Base-by-base conservation (phyloP, 768 basidiomycete species). In the Coprinopsis strossmayeri region DNA sequence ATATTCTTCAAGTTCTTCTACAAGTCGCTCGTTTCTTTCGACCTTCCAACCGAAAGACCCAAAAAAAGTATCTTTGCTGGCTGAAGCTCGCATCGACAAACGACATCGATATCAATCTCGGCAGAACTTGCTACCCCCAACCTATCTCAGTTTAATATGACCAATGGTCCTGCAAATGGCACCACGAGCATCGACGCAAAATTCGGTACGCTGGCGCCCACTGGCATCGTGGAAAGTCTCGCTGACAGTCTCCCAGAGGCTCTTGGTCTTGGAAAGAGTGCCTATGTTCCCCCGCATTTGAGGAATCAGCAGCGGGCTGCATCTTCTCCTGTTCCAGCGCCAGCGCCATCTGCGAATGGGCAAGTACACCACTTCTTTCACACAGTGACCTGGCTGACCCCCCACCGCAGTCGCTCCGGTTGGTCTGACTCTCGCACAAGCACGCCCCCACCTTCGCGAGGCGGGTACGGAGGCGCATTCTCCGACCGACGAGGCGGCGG, bases 91-190 rank as follows among this genome's bases (percentile, higher is more conserved):
- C 43, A 45, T 45, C 43, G 43, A 45, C 43, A 28, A 20, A 5
- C 43, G 43, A 45, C 10, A 45, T 32, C 43, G n/a, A 28, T 12
- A 45, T 11, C 40, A 57, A 57, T 54, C 42, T 46, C 18, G 51
- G 32, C 50, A 56, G 48, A 50, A 26, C 46, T 54, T 59, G 61
- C 61, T 51, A 54, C 59, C 48, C 54, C 55, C 53, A 53, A 50
- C 61, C 59, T 51, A 55, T 57, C 18, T 42, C 18, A 25, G 15
- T 28, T 59, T 71, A 74, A 84, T 87, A 90, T 90, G 87, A 82
- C 86, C 74, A 89, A 89, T 90, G 87, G 85, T 80, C 79, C 81
- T 76, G 80, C 87, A 85, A 87, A 89, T 71, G 82, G 76, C 65
- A 71, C 69, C 61, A 66, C 76, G 67, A 81, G 77, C 70, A 71